Evolutionary conservation across 2,329 filamentous ascomycete species (phyloP).

Genomic region (Grosmannia huntii): DNA sequence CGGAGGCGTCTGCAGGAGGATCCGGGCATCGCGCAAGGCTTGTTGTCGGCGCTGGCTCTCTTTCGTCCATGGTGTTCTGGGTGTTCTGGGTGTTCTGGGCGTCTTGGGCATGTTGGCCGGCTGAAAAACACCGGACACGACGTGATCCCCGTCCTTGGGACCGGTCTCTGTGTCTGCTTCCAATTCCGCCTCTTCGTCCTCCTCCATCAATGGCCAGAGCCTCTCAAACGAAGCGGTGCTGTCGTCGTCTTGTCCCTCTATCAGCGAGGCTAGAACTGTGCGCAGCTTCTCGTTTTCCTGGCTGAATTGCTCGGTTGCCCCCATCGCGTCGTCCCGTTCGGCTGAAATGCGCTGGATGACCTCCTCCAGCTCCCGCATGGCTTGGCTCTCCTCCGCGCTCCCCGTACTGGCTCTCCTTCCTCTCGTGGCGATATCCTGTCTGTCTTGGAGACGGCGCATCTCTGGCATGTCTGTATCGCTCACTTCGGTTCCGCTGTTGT

Average conservation of each 20-base stretch:
- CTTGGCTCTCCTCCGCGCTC: too few relatives aligned
- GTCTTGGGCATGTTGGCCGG: background rate
- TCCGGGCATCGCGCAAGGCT: background rate
- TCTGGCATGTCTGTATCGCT: too few relatives aligned
- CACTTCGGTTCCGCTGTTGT: too few relatives aligned
- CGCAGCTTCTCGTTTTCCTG: background rate
- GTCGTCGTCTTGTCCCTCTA: background rate
- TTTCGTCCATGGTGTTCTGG: background rate
- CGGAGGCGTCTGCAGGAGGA: background rate
- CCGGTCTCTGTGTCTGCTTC: background rate
- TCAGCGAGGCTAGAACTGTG: background rate
- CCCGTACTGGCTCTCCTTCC: too few relatives aligned
- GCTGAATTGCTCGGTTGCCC: background rate
- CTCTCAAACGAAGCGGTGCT: too few relatives aligned
- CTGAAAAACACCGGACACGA: background rate
- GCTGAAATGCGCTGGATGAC: background rate
- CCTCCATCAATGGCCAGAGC: background rate
- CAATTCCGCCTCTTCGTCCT: background rate
- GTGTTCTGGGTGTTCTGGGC: background rate
- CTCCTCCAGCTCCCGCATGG: background rate
- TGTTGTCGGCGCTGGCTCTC: background rate
- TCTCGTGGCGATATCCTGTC: too few relatives aligned
- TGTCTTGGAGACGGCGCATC: too few relatives aligned
- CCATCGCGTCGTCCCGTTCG: background rate
- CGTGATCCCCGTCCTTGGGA: background rate